phyloP scores from a whole-genome alignment of 306 rosid genomes.

The Vigna angularis region DNA sequence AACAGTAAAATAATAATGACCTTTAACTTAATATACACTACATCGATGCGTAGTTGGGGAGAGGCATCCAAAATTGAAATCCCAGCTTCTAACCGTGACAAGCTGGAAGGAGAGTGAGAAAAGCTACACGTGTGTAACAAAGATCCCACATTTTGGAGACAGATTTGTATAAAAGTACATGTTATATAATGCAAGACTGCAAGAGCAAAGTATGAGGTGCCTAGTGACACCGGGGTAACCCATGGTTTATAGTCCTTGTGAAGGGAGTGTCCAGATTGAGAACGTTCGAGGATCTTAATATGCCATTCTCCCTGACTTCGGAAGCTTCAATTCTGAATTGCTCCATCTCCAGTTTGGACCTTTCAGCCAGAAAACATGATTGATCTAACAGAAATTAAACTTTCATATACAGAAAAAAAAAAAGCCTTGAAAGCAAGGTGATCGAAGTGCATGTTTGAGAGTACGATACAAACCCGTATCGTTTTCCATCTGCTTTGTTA shows the following conservation, averaged over 20 bases:
- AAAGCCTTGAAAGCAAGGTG: not conserved
- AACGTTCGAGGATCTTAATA: not conserved
- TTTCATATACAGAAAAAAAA: not conserved
- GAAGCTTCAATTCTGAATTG: constrained; percentile 6
- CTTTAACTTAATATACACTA: not conserved
- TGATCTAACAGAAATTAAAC: not conserved
- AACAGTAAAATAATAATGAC: not conserved
- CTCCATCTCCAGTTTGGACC: not conserved
- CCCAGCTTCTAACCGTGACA: constrained; percentile 2
- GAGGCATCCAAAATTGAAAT: constrained; percentile 28
- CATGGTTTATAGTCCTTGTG: not conserved
- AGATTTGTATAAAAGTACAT: not conserved
- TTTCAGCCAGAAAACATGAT: constrained; percentile 22
- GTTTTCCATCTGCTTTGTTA: constrained; percentile 39
- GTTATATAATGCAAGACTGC: not conserved
- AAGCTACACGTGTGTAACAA: not conserved
- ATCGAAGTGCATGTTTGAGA: constrained; percentile 38
- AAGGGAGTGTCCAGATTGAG: not conserved
- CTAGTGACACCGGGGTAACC: not conserved
- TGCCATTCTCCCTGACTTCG: not conserved
- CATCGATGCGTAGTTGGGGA: not conserved
- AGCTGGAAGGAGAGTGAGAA: not conserved
- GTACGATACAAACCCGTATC: constrained; percentile 39
- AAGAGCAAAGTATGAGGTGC: not conserved
- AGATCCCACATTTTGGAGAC: not conserved